These are phyloP conservation scores for Phyllosticta ampelicida DNA, from an alignment of 2,329 filamentous ascomycete genomes.

Conservation along the genomic window DNA sequence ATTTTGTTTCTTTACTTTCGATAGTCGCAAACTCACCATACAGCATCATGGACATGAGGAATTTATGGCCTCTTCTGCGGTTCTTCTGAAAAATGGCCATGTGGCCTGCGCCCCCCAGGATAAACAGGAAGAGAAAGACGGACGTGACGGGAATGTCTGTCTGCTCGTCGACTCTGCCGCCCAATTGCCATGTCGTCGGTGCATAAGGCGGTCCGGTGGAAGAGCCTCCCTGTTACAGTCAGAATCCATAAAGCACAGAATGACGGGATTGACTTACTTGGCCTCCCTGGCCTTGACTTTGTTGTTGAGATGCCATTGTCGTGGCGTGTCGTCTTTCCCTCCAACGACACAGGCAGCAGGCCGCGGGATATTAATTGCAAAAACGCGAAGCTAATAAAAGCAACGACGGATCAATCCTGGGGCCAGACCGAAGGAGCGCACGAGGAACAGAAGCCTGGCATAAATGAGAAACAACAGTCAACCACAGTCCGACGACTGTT, in stretches of 20 bases:
- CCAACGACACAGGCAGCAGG: not conserved
- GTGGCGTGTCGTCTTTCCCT: not conserved
- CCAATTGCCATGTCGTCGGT: conserved; percentile 23
- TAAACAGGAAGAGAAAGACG: conserved; percentile 33
- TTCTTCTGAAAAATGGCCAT: conserved; percentile 34
- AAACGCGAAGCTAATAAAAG: not conserved
- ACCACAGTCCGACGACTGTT: not conserved
- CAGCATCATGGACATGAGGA: conserved; percentile 29
- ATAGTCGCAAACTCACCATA: conserved; percentile 23
- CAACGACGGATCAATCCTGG: not conserved
- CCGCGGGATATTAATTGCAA: not conserved
- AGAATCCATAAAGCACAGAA: not conserved
- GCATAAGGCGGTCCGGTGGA: conserved; percentile 17
- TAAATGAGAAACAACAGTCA: not conserved
- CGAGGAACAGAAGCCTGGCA: not conserved
- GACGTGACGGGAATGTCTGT: conserved; percentile 32
- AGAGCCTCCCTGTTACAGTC: not conserved
- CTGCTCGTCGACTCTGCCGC: conserved; percentile 25
- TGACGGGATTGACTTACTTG: not conserved
- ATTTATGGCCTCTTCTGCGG: conserved; percentile 28
- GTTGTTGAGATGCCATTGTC: conserved; percentile 1
- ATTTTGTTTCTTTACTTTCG: not conserved
- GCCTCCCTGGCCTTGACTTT: not conserved
- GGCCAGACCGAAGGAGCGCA: not conserved
- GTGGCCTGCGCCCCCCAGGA: conserved; percentile 28